Base-by-base conservation (phyloP, 805 yeast species). In the Candida peoriensis region DNA sequence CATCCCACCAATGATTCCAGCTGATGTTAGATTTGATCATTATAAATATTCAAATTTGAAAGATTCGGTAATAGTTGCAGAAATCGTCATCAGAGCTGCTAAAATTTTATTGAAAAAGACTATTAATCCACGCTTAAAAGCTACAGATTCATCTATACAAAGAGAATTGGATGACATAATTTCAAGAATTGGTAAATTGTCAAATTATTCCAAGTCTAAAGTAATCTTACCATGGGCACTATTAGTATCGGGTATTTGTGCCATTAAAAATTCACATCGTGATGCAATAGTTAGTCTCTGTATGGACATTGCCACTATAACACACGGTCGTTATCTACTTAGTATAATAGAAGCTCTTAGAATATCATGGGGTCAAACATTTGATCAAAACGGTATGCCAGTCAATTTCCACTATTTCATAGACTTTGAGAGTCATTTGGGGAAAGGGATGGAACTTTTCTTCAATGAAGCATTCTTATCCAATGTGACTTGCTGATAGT, bases 1-100 rank as follows among this genome's bases (percentile, higher is more conserved):
- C 16, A 44, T 51, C n/a, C 14, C 34, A 3, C 50, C 52, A 10
- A 33, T 43, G 25, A 37, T 51, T 1, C 54, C 56, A 2, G 21
- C 33, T 4, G 48, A 42, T 13, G 30, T 48, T 5, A 32, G 43
- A 8, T 11, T 31, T 6, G 39, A 37, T 20, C 25, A 34, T 2
- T 7, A 23, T 2, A 45, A 44, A 20, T 50, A 33, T 26, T 24
- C 34, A 13, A 24, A 30, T 4, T 25, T 50, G 29, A 39, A 32
- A 27, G 49, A 48, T 14, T 44, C 54, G 5, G 37, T 48, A 2
- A 5, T 42, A 1, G 37, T 44, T 10, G 29, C 48, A 5, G 52
- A 50, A n/a, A 33, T 45, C 15, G 49, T 47, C 6, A 26, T 45
- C 30, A 43, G 28, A 15, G 41, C 49, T 2, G 30, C 51, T 1